A percentile compares a stretch with the other conserved stretches of the same genome.
These are phyloP conservation scores for Bifiguratus adelaidae DNA, from an alignment of 192 early-diverging fungal genomes.

Conservation along the genomic window DNA sequence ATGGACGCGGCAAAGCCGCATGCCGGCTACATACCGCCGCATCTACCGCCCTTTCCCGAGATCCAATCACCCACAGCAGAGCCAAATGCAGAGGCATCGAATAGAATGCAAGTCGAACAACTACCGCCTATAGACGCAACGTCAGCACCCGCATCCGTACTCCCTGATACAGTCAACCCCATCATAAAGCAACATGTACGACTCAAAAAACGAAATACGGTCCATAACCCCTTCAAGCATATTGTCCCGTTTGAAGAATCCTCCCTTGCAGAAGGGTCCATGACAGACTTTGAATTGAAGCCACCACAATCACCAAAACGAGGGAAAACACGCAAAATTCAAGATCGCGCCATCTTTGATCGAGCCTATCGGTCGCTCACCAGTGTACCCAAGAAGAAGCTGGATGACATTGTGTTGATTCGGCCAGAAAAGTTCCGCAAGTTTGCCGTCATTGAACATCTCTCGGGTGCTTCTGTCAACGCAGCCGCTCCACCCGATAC, in stretches of 20 bases:
- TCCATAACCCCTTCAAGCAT: not conserved
- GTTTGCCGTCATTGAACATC: no score
- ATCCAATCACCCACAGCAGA: constrained; percentile 1
- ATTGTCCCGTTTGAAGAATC: not conserved
- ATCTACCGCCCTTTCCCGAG: constrained; percentile 21
- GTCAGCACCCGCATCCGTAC: not conserved
- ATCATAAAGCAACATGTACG: not conserved
- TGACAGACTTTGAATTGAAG: no score
- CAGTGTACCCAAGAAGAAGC: no score
- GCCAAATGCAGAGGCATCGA: not conserved
- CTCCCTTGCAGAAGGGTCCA: not conserved
- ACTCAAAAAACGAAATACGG: not conserved
- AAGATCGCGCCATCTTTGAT: no score
- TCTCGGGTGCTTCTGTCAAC: not conserved
- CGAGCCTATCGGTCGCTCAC: no score
- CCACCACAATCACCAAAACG: no score
- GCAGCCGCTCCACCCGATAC: not conserved
- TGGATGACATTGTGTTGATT: no score
- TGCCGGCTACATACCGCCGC: constrained; percentile 19
- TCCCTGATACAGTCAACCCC: not conserved
- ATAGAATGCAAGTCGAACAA: no score
- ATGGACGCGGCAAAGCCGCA: constrained; percentile 11
- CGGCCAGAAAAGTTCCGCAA: no score
- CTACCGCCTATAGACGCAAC: no score
- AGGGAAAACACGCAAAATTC: no score